A percentile compares a stretch with the other conserved stretches of the same genome.
Evolutionary conservation across 352 stramenopile species (phyloP).

Genomic region (Pythium brassicae): DNA sequence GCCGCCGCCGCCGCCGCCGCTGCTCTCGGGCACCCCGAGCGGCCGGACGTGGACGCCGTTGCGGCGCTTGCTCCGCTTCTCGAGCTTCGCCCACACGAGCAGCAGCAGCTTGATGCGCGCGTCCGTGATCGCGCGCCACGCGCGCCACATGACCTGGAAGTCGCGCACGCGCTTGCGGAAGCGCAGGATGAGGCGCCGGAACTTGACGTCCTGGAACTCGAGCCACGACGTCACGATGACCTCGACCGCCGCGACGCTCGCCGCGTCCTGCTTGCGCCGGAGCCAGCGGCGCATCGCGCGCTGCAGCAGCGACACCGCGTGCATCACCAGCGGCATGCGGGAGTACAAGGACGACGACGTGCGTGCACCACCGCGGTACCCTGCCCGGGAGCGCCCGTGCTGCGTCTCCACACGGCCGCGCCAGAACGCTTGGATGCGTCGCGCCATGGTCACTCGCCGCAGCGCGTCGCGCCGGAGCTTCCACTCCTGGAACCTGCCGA

Average conservation of each 20-base stretch:
- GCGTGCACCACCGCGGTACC: conserved; percentile 13
- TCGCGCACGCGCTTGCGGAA: conserved; percentile 71
- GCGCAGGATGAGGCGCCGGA: conserved; percentile 68
- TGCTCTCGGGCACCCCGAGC: neutral
- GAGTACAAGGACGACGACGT: conserved; percentile 33
- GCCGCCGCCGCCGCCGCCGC: too few species aligned
- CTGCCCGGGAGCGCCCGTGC: conserved; percentile 19
- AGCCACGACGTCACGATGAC: conserved; percentile 73
- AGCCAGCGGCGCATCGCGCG: conserved; percentile 39
- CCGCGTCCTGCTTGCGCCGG: conserved; percentile 13
- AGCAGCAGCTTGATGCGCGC: conserved; percentile 68
- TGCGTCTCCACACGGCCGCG: conserved; percentile 22
- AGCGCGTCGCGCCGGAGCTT: conserved; percentile 31
- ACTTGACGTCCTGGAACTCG: conserved; percentile 83
- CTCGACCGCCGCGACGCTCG: conserved; percentile 22
- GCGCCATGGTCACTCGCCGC: conserved; percentile 39
- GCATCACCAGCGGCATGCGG: conserved; percentile 41
- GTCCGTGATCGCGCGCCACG: conserved; percentile 68
- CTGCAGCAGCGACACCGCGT: conserved; percentile 41
- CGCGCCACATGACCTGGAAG: conserved; percentile 73
- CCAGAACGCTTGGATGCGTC: conserved; percentile 55
- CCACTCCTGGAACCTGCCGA: conserved; percentile 37
- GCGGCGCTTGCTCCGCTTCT: conserved; percentile 49
- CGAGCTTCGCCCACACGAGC: conserved; percentile 58
- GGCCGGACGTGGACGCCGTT: conserved; percentile 20